A percentile compares a stretch with the other conserved stretches of the same genome.
Evolutionary conservation across 305 asterid species (phyloP).

Genomic region (Fraxinus latifolia): DNA sequence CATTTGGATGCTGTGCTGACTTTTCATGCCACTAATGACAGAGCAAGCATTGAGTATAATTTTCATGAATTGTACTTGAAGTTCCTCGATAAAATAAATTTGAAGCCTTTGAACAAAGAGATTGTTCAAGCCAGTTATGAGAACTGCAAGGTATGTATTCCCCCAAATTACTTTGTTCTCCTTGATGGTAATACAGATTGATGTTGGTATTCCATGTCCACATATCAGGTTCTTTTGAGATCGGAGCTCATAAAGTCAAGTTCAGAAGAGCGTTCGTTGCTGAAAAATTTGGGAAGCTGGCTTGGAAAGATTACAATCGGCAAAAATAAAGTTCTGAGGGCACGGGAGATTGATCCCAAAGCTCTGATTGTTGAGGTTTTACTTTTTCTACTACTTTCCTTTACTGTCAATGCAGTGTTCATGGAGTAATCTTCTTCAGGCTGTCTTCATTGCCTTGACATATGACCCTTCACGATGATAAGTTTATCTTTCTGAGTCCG

Average conservation of each 20-base stretch:
- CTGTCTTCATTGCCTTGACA: constrained; percentile 1
- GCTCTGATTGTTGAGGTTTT: constrained; percentile 78
- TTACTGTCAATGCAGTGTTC: constrained; percentile 5
- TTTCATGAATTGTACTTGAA: constrained; percentile 97
- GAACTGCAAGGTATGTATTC: constrained; percentile 84
- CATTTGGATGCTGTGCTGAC: constrained; percentile 10
- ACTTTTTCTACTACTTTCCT: constrained; percentile 15
- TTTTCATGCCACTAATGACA: constrained; percentile 34
- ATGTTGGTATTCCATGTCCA: constrained; percentile 19
- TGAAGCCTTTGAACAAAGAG: constrained; percentile 75
- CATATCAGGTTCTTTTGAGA: constrained; percentile 84
- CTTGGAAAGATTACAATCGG: constrained; percentile 98
- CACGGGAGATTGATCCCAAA: constrained; percentile 90
- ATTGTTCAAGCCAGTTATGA: constrained; percentile 84
- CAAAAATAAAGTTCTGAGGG: constrained; percentile 86
- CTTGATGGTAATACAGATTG: not conserved
- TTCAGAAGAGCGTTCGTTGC: constrained; percentile 91
- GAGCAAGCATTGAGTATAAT: constrained; percentile 97
- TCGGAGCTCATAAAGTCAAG: constrained; percentile 94
- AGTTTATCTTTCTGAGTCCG: not conserved
- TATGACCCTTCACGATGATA: not conserved
- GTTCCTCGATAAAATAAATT: constrained; percentile 83
- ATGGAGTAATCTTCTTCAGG: constrained; percentile 1
- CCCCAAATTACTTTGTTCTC: not conserved
- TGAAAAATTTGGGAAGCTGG: constrained; percentile 98